A percentile compares a stretch with the other conserved stretches of the same genome.
Conservation (phyloP, 441 rosid genomes). For the Bruguiera hainesii region DNA sequence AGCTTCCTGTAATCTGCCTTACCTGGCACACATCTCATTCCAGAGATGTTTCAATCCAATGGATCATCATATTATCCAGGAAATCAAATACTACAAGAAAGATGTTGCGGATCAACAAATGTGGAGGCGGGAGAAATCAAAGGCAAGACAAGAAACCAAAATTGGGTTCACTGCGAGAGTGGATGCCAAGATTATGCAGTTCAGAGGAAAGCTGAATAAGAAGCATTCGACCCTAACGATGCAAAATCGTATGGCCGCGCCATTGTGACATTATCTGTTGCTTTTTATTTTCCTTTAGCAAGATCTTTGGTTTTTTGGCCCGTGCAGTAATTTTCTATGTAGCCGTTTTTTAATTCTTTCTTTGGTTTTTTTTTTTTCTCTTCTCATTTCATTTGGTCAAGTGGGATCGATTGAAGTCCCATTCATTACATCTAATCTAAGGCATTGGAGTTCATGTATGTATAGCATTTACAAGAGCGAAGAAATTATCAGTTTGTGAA, state of each 20-base stretch:
- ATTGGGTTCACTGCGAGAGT: slow-evolving; percentile 66
- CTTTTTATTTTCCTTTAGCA: slow-evolving; percentile 6
- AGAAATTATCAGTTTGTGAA: slow-evolving; percentile 36
- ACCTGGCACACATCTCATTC: slow-evolving; percentile 40
- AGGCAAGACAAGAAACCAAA: slow-evolving; percentile 41
- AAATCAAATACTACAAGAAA: slow-evolving; percentile 51
- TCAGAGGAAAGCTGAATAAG: slow-evolving; percentile 71
- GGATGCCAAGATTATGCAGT: slow-evolving; percentile 72
- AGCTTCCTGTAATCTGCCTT: slow-evolving; percentile 45
- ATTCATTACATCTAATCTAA: slow-evolving; percentile 26
- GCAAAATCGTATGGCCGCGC: slow-evolving; percentile 32
- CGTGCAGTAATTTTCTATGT: slow-evolving; percentile 14
- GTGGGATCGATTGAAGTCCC: slow-evolving; percentile 25
- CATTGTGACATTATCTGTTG: slow-evolving; percentile 30
- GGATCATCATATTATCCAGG: slow-evolving; percentile 72
- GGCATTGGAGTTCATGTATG: slow-evolving; percentile 36
- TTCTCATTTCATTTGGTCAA: slow-evolving; percentile 12
- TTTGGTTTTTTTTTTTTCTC: not conserved
- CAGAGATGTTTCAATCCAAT: slow-evolving; percentile 48
- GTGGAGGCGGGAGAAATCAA: slow-evolving; percentile 54
- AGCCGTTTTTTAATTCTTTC: slow-evolving; percentile 22
- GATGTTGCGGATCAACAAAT: slow-evolving; percentile 42
- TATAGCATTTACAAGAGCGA: slow-evolving; percentile 34
- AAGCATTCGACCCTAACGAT: slow-evolving; percentile 41
- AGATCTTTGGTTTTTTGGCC: slow-evolving; percentile 20